Conservation (phyloP, 2,329 filamentous ascomycete species). For the Juglanconis oblonga region DNA sequence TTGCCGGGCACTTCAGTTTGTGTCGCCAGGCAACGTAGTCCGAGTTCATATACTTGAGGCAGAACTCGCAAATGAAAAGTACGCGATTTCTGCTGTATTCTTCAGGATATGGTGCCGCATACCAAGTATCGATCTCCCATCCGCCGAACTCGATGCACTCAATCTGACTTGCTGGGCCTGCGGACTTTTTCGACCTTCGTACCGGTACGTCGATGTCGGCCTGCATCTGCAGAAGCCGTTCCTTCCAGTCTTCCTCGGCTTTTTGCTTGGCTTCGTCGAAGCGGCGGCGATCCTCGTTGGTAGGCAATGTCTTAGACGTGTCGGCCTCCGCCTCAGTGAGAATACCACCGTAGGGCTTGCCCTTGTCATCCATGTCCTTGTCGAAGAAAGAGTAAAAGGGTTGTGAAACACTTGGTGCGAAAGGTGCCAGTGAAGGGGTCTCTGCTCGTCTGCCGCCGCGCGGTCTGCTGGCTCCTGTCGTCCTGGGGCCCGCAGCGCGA, state of each 20-base stretch:
- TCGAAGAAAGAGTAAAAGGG: constrained; percentile 88
- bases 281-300: constrained; percentile 72
- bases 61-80: constrained; percentile 99
- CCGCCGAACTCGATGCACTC: constrained; percentile 98
- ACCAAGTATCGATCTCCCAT: constrained; percentile 98
- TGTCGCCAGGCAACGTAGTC: constrained; percentile 98
- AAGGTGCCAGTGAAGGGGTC: constrained; percentile 28
- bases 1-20: constrained; percentile 93
- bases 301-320: constrained; percentile 82
- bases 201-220: constrained; percentile 59
- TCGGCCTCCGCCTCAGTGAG: constrained; percentile 86
- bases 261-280: constrained; percentile 90
- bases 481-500: constrained; percentile 34
- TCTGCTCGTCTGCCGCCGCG: constrained; percentile 36
- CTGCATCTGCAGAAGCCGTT: constrained; percentile 58
- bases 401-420: constrained; percentile 50
- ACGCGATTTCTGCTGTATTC: constrained; percentile 96
- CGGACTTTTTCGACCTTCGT: constrained; percentile 69
- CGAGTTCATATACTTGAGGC: constrained; percentile 98
- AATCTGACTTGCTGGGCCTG: constrained; percentile 91
- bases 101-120: constrained; percentile 95
- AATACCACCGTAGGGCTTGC: constrained; percentile 94
- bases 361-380: constrained; percentile 86
- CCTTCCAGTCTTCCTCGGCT: constrained; percentile 89
- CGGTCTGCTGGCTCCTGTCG: constrained; percentile 32